Base-by-base conservation (phyloP, 208 protist species). In the Wallacemonas sp. region DNA sequence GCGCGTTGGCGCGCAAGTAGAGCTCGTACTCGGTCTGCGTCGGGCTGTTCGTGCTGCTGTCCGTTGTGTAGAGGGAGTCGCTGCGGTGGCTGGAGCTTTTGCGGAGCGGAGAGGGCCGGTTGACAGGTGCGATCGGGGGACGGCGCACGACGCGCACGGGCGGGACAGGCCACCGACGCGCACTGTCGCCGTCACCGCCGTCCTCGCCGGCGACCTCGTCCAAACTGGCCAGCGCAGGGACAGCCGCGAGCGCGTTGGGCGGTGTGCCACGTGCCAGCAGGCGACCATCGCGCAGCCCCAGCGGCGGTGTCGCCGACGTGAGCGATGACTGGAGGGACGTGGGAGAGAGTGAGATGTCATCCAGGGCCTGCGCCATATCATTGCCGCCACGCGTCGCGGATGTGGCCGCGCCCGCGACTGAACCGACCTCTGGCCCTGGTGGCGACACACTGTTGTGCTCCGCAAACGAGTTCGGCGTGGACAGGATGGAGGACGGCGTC, bases 31-130 rank as follows among this genome's bases (percentile, higher is more conserved):
- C 52, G 26, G 9, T 30, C 52, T 39, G 52, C 2, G 6, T 1
- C n/a, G 52, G 52, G 52, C 52, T 58, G 52, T 58, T 39, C 12
- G 8, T 58, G 52, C 21, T 41, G 52, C 52, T 58, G 52, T 30
- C 38, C 52, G 52, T 58, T 6, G 52, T 58, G 52, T 58, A 58
- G 52, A 58, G 52, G 9, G 52, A 58, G 30, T 58, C 52, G 30
- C 52, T 58, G 30, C 52, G 52, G 32, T 43, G 52, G 32, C 52
- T 58, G 6, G 17, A 12, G 52, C 52, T 58, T 21, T 58, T 58
- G 24, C 52, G 52, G 14, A 58, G 52, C 14, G 52, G 52, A 17
- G 52, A 58, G 5, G 52, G 52, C 6, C 52, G 52, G 21, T 58
- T 58, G 12, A 58, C 52, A 33, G 52, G 52, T 3, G 52, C 52